Evolutionary conservation across 2,329 filamentous ascomycete genomes (phyloP), one percentile per base, ranked within the genome.

Genomic region (Calonectria ilicicola): DNA sequence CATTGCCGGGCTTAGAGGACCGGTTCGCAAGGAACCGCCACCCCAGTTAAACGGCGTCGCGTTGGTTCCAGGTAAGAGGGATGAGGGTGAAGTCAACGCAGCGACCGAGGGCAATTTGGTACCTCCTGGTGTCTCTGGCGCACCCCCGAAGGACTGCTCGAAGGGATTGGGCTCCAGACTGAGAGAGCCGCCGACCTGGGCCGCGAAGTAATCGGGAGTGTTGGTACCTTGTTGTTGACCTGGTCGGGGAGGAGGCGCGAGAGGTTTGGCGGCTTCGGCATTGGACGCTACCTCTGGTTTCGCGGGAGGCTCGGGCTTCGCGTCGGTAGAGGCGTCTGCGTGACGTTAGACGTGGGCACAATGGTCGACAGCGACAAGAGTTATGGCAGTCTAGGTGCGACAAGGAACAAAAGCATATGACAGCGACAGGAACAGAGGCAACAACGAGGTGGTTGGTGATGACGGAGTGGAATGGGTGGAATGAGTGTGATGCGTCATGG

Each of bases 1-100:
- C 96, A 99, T 98, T 75, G 96, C 97, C 86, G 97, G 97, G 84
- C 97, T 98, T 77, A 99, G 86, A 49, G 97, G 97, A 78, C 97
- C 97, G 73, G 95, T 96, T 76, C 97, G 93, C 80, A 99, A 87
- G 56, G 95, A 98, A 79, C 95, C 93, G 76, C 91, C 91, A 77
- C 90, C 90, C 95, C 96, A 98, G 84, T 93, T 92, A 81, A 94
- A 94, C 26, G 92, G 90, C 42, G 91, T 94, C 67, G 91, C 91
- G 75, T 91, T 94, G 79, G 91, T 90, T 75, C 94, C 95, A 58
- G 93, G 93, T 38, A 95, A 86, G 23, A 97, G 90, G 26, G 95
- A 92, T 56, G 95, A 95, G 8, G 97, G 96, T 58, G 97, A 98
- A 27, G 97, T 97, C 79, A 99, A 90, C 75, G 95, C 91, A 58